phyloP scores from a whole-genome alignment of 2,329 filamentous ascomycete genomes.

The Trichoderma citrinoviride region DNA sequence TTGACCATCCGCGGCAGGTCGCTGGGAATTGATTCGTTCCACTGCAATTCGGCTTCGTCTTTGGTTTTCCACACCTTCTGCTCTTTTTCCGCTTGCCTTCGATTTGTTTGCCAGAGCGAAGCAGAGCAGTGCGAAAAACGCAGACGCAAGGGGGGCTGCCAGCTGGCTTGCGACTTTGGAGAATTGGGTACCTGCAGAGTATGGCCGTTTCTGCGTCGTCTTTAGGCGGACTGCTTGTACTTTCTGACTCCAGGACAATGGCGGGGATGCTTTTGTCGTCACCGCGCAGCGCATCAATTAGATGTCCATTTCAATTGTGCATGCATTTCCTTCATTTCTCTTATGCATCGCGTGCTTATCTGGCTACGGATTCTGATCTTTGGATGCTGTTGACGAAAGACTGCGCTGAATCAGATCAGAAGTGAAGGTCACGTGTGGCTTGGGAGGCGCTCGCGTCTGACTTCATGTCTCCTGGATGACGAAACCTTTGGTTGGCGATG shows the following conservation, averaged over 20 bases:
- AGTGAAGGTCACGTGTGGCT: no score
- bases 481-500: no score
- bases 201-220: background rate
- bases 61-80: background rate
- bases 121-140: background rate
- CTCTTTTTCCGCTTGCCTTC: background rate
- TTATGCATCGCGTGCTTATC: background rate
- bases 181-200: background rate
- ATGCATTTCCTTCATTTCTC: background rate
- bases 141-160: slow-evolving; percentile 10
- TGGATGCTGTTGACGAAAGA: no score
- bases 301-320: background rate
- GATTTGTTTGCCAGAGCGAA: background rate
- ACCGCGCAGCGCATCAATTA: background rate
- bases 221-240: slow-evolving; percentile 6
- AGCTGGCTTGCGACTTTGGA: slow-evolving; percentile 9
- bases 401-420: no score
- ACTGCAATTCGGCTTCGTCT: background rate
- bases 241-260: background rate
- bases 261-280: background rate
- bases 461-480: no score
- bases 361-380: no score
- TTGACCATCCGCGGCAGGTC: background rate
- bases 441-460: no score
- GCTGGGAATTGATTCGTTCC: background rate